Base-by-base conservation (phyloP, 768 basidiomycete species). In the Scleroderma citrinum region DNA sequence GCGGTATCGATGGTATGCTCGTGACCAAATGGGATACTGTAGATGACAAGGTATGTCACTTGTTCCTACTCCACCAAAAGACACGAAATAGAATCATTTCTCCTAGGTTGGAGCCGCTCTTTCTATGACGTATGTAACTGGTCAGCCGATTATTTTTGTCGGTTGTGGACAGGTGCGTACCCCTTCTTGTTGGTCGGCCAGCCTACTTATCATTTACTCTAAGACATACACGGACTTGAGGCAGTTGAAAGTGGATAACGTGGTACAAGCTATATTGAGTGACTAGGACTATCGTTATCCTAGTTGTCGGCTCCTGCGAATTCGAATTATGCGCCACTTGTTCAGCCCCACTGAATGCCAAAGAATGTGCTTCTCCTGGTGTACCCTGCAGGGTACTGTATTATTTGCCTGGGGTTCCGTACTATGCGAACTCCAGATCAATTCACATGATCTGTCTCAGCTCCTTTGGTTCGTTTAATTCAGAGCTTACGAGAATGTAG, bases 11-110 rank as follows among this genome's bases (percentile, higher is more conserved):
- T 63, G 96, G 95, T 21, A 98, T 96, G 87, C 74, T 99, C 38
- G 82, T 99, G 50, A 99, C 96, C 29, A 99, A 99, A 69, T 98
- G 96, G 86, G 96, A 99, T 61, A 98, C 95, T 2, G 96, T 98
- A 19, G 92, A 93, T 60, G 92, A 94, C 70, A 94, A 94, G 80
- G 94, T 88, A 48, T 47, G 77, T 66, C 5, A 3, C 19, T 12
- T 2, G 32, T 23, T 20, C 52, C 24, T 35, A 24, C 31, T 31
- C 40, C 23, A 7, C 20, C 26, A 44, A 24, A 29, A 16, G 35
- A 30, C 34, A 49, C 17, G 39, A 40, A 26, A 46, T 30, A 52
- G 39, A 49, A 30, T 8, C 42, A 2, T 60, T 32, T 0, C 17
- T 7, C 17, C 5, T n/a, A 96, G 94, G 95, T 99, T 44, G 96